Base-by-base conservation (phyloP, 2,329 filamentous ascomycete species). In the Geosmithia morbida region DNA sequence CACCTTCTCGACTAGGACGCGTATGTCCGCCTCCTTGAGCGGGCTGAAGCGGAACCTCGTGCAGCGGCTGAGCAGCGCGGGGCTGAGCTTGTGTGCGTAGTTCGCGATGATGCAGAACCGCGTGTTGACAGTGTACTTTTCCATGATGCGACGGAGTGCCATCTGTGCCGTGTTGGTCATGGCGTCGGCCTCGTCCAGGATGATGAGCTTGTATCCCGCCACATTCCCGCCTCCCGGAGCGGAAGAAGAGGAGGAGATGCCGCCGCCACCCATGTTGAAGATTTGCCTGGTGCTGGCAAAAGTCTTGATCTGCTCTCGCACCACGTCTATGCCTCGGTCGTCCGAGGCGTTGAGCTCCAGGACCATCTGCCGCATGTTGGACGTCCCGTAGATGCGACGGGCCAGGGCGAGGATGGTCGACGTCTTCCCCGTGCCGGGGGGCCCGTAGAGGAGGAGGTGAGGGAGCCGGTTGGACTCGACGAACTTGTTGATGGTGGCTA, bases 81-180 rank as follows among this genome's bases (percentile, higher is more conserved):
- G 90, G 13, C 87, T 94, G 40, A 98, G 79, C 66, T 98, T 98
- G 70, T 98, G 92, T 29, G 92, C 92, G 66, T 98, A 98, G 67
- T 98, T 98, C 56, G 92, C 92, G 56, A 98, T 97, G 60, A 98
- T 87, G 68, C 90, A 97, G 68, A 98, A 98, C 46, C 92, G 76
- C 2, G 92, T 96, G 68, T 98, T 98, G 50, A 86, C 86, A 1
- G 92, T 98, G 69, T 98, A 98, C 68, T 95, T 95, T 62, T 98
- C 92, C 92, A 98, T 98, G 60, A 98, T 97, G 44, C 92, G 75
- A 51, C 92, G 79, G 48, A 98, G 71, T 0, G 92, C 92, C 90
- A 98, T 98, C 66, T 98, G 92, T 6, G 92, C 92, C 1, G 90
- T 94, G 47, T 87, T 85, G n/a, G 92, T 98, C 92, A 98, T 98